Evolutionary conservation across 495 filamentous ascomycete species (phyloP).

Genomic region (Aspergillus sclerotioniger): DNA sequence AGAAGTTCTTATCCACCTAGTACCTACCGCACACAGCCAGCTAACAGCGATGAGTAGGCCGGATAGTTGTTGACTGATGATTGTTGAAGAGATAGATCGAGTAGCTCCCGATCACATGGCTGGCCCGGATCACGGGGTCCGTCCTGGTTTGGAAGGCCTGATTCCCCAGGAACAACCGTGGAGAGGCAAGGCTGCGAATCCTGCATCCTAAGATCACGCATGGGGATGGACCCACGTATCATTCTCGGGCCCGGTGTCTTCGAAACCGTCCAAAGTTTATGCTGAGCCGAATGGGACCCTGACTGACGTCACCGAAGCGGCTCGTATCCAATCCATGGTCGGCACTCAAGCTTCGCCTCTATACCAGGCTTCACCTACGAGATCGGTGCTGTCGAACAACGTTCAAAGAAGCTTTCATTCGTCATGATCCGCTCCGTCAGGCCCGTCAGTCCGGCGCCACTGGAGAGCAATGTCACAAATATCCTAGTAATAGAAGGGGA

Average conservation of each 20-base stretch:
- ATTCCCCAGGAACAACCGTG: too few species aligned
- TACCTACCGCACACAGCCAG: too few species aligned
- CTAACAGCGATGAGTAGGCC: too few species aligned
- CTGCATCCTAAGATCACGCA: too few species aligned
- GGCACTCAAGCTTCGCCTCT: not conserved
- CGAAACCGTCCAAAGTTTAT: not conserved
- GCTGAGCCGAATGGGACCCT: not conserved
- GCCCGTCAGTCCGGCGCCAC: not conserved
- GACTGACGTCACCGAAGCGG: not conserved
- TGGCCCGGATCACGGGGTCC: not conserved
- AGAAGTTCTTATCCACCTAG: not conserved
- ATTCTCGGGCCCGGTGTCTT: not conserved
- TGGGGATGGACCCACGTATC: too few species aligned
- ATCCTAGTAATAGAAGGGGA: conserved; percentile 5
- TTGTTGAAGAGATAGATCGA: too few species aligned
- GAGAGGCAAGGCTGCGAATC: too few species aligned
- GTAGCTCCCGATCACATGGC: not conserved
- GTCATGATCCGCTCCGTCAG: not conserved
- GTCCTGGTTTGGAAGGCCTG: too few species aligned
- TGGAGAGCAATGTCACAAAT: not conserved
- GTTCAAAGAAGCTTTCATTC: not conserved
- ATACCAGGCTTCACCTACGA: not conserved
- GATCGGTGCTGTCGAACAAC: not conserved
- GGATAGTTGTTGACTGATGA: too few species aligned
- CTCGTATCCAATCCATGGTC: not conserved